phyloP scores from a whole-genome alignment of 805 yeast species.

The Debaryomyces tyrocola region DNA sequence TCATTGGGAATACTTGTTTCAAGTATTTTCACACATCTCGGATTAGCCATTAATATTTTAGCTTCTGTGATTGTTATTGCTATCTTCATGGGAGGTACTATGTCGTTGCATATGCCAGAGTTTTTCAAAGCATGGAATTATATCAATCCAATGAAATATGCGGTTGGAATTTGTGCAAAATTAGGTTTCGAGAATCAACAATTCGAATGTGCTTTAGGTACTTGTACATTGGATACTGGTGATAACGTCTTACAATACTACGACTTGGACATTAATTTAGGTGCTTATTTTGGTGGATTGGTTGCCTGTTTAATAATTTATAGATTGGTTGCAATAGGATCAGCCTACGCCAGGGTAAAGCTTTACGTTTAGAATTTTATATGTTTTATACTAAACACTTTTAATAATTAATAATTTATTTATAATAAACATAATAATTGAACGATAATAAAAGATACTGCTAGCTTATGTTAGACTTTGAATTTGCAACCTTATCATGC shows the following conservation, averaged over 20 bases:
- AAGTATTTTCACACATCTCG: constrained; percentile 69
- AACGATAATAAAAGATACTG: no score
- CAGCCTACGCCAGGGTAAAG: constrained; percentile 26
- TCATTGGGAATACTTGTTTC: constrained; percentile 81
- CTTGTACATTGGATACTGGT: constrained; percentile 28
- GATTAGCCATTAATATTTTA: constrained; percentile 75
- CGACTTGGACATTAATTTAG: constrained; percentile 24
- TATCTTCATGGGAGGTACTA: constrained; percentile 79
- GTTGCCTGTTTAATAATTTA: constrained; percentile 34
- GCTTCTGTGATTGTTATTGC: constrained; percentile 68
- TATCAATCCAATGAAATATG: constrained; percentile 75
- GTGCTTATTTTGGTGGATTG: constrained; percentile 34
- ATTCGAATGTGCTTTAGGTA: constrained; percentile 45
- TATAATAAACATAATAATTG: no score
- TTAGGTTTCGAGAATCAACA: constrained; percentile 52
- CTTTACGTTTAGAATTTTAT: constrained; percentile 14
- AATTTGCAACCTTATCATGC: no score
- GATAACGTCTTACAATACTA: constrained; percentile 31
- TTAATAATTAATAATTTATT: not conserved
- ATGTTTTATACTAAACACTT: not conserved
- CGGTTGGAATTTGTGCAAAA: constrained; percentile 60
- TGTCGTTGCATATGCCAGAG: constrained; percentile 73
- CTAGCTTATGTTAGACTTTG: no score
- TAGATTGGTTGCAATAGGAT: constrained; percentile 28
- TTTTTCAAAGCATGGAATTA: constrained; percentile 72